phyloP scores from a whole-genome alignment of 2,329 filamentous ascomycete genomes.

The Geosmithia morbida region DNA sequence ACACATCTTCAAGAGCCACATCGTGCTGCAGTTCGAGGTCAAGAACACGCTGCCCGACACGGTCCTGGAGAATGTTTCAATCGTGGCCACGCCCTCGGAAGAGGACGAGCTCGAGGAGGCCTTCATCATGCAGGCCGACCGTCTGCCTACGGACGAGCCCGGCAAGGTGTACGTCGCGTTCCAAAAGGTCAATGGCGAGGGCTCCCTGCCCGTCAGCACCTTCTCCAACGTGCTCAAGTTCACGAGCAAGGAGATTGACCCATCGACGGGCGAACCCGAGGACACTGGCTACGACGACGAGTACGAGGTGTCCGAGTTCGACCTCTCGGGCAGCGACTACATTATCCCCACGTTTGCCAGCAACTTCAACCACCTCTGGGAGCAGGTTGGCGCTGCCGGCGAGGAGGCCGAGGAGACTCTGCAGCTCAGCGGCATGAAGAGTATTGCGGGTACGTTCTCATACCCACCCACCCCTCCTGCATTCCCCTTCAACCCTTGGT shows the following conservation, averaged over 20 bases:
- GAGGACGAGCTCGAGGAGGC: conserved; percentile 80
- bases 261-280: conserved; percentile 83
- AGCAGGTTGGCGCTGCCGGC: conserved; percentile 76
- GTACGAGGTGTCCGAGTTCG: conserved; percentile 90
- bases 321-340: conserved; percentile 84
- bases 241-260: conserved; percentile 95
- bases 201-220: conserved; percentile 60
- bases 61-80: conserved; percentile 76
- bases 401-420: conserved; percentile 87
- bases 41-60: conserved; percentile 94
- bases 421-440: conserved; percentile 77
- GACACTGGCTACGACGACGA: conserved; percentile 91
- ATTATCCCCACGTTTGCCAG: conserved; percentile 85
- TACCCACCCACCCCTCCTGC: not conserved
- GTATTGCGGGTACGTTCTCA: conserved; percentile 62
- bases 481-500: not conserved
- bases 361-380: conserved; percentile 93
- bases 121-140: conserved; percentile 82
- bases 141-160: conserved; percentile 69
- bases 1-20: conserved; percentile 94
- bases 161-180: conserved; percentile 94
- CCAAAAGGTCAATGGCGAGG: conserved; percentile 65
- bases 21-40: conserved; percentile 92
- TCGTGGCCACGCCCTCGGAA: conserved; percentile 65
- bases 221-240: conserved; percentile 95